A percentile compares a stretch with the other conserved stretches of the same genome.
These are phyloP conservation scores for Debaryomyces psychrophilus DNA, from an alignment of 1,139 yeast genomes.

Conservation along the genomic window DNA sequence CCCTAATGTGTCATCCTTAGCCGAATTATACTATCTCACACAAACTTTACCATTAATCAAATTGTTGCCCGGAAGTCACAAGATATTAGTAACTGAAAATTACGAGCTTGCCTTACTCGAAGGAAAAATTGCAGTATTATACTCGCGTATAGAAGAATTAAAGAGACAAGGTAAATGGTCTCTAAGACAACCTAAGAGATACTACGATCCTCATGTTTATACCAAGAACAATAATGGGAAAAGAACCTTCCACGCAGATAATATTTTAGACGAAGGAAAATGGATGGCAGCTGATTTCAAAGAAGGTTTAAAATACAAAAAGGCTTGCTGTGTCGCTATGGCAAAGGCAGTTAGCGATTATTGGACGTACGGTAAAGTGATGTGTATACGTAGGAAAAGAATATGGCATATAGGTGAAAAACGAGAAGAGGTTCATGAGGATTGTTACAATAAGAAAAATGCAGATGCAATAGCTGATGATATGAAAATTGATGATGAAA, in stretches of 20 bases:
- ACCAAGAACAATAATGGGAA: conserved; percentile 36
- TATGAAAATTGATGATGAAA: conserved; percentile 9
- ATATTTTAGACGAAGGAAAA: conserved; percentile 72
- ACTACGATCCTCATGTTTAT: conserved; percentile 64
- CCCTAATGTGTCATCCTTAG: conserved; percentile 62
- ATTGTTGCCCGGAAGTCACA: conserved; percentile 81
- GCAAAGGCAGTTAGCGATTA: conserved; percentile 77
- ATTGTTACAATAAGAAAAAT: not conserved
- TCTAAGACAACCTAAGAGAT: conserved; percentile 77
- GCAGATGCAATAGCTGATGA: conserved; percentile 1
- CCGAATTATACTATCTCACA: conserved; percentile 84
- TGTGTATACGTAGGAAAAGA: conserved; percentile 53
- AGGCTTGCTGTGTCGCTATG: conserved; percentile 67
- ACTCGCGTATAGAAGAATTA: conserved; percentile 89
- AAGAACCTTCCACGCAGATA: conserved; percentile 65
- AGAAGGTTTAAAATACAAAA: conserved; percentile 69
- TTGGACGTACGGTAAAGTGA: conserved; percentile 73
- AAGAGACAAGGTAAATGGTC: conserved; percentile 92
- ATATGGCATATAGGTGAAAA: conserved; percentile 18
- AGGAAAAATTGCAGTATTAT: conserved; percentile 89
- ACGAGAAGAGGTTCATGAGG: not conserved
- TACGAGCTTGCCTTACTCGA: conserved; percentile 88
- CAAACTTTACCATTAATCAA: conserved; percentile 86
- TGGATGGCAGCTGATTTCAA: conserved; percentile 85
- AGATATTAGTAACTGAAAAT: conserved; percentile 79